These are phyloP conservation scores for Leccinum ochraceum DNA, from an alignment of 768 basidiomycete species.

Conservation along the genomic window DNA sequence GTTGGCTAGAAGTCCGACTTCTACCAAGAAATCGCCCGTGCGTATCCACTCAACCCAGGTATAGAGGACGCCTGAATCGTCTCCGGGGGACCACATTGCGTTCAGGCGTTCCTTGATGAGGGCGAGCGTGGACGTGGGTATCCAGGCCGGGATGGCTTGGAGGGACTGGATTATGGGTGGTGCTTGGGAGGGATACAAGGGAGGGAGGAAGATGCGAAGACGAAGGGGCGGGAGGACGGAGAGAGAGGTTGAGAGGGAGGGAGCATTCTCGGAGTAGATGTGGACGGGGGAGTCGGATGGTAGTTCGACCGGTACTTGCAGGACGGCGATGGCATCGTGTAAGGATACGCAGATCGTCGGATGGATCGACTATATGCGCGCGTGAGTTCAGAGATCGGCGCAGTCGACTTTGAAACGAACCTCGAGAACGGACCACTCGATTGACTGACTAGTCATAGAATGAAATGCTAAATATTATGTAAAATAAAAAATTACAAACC, in stretches of 20 bases:
- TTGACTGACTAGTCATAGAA: slow-evolving; percentile 1
- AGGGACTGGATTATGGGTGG: slow-evolving; percentile 59
- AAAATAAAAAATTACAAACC: slow-evolving; percentile 6
- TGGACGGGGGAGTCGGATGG: slow-evolving; percentile 40
- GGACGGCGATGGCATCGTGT: slow-evolving; percentile 32
- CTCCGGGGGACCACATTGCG: slow-evolving; percentile 55
- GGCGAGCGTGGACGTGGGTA: slow-evolving; percentile 37
- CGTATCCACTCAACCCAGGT: slow-evolving; percentile 73
- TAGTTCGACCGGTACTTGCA: slow-evolving; percentile 66
- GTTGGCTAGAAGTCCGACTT: slow-evolving; percentile 41
- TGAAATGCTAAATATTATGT: slow-evolving; percentile 7
- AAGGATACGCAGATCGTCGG: slow-evolving; percentile 63
- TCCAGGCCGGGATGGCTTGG: slow-evolving; percentile 60
- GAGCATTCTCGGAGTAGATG: slow-evolving; percentile 24
- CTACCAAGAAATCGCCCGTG: slow-evolving; percentile 60
- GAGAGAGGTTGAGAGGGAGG: slow-evolving; percentile 31
- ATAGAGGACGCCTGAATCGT: slow-evolving; percentile 59
- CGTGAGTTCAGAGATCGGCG: slow-evolving; percentile 10
- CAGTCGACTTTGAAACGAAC: slow-evolving; percentile 14
- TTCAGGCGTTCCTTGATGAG: slow-evolving; percentile 43
- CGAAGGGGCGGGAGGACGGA: slow-evolving; percentile 64
- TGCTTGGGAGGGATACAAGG: slow-evolving; percentile 51
- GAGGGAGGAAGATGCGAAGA: slow-evolving; percentile 53
- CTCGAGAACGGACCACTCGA: slow-evolving; percentile 29
- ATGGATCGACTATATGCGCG: slow-evolving; percentile 62